These are phyloP conservation scores for Saccharomycopsis sp. DNA, from an alignment of 805 yeast species.

Conservation along the genomic window DNA sequence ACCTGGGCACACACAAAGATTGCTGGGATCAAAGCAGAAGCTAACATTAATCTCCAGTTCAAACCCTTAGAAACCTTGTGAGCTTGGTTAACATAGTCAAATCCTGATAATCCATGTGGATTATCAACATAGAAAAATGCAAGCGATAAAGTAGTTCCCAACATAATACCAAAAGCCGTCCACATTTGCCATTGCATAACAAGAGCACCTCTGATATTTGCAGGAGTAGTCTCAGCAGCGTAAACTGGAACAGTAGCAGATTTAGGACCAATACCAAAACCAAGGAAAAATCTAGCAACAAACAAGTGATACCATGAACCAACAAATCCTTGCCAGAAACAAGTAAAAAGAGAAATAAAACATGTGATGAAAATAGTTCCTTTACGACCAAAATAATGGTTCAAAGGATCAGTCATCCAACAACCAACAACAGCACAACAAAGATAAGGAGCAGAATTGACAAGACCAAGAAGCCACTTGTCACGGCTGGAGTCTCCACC, in stretches of 20 bases:
- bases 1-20: constrained; percentile 51
- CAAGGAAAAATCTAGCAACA: constrained; percentile 57
- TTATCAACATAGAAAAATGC: constrained; percentile 52
- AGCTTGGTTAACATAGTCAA: constrained; percentile 9
- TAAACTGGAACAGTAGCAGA: constrained; percentile 74
- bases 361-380: constrained; percentile 63
- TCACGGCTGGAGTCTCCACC: constrained; percentile 39
- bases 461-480: constrained; percentile 54
- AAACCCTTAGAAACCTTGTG: constrained; percentile 29
- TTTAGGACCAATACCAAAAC: constrained; percentile 67
- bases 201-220: constrained; percentile 55
- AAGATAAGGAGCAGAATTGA: constrained; percentile 66
- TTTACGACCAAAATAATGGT: constrained; percentile 53
- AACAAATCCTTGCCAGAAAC: constrained; percentile 64
- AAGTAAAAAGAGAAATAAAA: constrained; percentile 49
- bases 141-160: constrained; percentile 60
- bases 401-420: constrained; percentile 57
- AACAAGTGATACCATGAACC: constrained; percentile 64
- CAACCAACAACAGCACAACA: constrained; percentile 56
- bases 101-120: constrained; percentile 27
- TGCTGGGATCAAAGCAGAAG: constrained; percentile 64
- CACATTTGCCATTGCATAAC: constrained; percentile 73
- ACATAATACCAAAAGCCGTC: constrained; percentile 69
- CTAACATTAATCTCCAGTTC: constrained; percentile 68
- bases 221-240: constrained; percentile 60